Evolutionary conservation across 2,329 filamentous ascomycete genomes (phyloP).

Genomic region (Annulohypoxylon truncatum): DNA sequence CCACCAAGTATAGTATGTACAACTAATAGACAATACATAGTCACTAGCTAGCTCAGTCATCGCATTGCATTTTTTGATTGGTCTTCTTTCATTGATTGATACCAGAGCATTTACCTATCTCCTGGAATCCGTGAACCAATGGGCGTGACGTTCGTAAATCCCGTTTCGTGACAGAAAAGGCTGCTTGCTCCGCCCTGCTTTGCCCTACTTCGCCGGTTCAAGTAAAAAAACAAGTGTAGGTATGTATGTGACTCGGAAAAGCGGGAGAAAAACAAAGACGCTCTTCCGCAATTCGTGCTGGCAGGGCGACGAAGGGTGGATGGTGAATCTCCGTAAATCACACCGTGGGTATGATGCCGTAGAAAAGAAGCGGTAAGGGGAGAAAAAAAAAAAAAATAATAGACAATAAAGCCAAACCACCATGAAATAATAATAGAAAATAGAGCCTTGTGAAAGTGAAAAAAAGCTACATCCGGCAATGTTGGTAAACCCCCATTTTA

Average conservation of each 20-base stretch:
- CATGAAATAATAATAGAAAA: constrained; percentile 47
- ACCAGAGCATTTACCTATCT: constrained; percentile 41
- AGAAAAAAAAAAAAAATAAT: constrained; percentile 47
- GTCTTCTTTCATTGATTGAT: constrained; percentile 44
- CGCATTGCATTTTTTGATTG: constrained; percentile 25
- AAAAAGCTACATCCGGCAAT: constrained; percentile 42
- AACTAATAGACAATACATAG: not conserved
- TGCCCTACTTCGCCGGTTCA: constrained; percentile 30
- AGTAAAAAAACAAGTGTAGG: constrained; percentile 28
- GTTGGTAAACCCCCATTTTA: constrained; percentile 40
- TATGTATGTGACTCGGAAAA: constrained; percentile 39
- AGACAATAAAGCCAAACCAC: constrained; percentile 46
- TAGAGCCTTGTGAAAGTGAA: constrained; percentile 39
- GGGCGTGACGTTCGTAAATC: constrained; percentile 48
- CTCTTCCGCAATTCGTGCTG: constrained; percentile 7
- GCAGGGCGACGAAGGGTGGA: constrained; percentile 21
- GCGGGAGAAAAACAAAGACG: constrained; percentile 11
- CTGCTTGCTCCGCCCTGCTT: constrained; percentile 30
- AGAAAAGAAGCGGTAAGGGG: constrained; percentile 43
- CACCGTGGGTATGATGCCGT: constrained; percentile 3
- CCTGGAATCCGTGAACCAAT: constrained; percentile 46
- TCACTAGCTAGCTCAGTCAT: not conserved
- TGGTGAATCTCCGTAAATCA: constrained; percentile 8
- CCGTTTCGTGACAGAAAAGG: constrained; percentile 40
- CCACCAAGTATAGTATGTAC: not conserved